phyloP scores from a whole-genome alignment of 2,329 filamentous ascomycete genomes.

The Polytolypa hystricis region DNA sequence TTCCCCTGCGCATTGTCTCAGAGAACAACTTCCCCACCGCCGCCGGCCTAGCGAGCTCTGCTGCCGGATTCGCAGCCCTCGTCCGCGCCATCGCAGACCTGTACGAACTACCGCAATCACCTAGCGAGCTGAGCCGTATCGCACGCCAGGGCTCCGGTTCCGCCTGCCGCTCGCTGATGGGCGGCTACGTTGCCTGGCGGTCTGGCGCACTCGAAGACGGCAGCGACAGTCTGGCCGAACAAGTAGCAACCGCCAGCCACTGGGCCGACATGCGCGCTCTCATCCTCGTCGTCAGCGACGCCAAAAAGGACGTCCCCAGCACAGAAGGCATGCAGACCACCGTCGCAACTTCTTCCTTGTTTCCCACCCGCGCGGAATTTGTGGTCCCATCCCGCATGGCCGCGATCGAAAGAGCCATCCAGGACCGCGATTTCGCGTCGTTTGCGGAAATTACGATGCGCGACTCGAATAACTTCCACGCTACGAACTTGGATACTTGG shows the following conservation, averaged over 20 bases:
- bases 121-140: conserved; percentile 75
- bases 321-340: conserved; percentile 97
- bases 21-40: conserved; percentile 99
- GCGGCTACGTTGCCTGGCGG: conserved; percentile 93
- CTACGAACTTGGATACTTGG: conserved; percentile 85
- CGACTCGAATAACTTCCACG: conserved; percentile 95
- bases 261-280: conserved; percentile 94
- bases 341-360: conserved; percentile 80
- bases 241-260: conserved; percentile 78
- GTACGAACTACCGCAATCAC: conserved; percentile 71
- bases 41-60: conserved; percentile 62
- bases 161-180: conserved; percentile 85
- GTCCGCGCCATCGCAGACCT: conserved; percentile 80
- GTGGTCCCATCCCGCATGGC: conserved; percentile 78
- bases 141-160: conserved; percentile 91
- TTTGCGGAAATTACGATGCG: conserved; percentile 92
- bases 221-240: conserved; percentile 73
- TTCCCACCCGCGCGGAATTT: conserved; percentile 59
- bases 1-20: conserved; percentile 75
- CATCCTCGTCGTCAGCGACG: conserved; percentile 80
- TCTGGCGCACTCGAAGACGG: conserved; percentile 67
- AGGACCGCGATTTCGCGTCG: conserved; percentile 64
- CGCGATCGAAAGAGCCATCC: conserved; percentile 73
- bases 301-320: conserved; percentile 90
- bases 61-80: conserved; percentile 56